Evolutionary conservation across 176 grass and related monocot species (phyloP).

Genomic region (Carex littledalei): DNA sequence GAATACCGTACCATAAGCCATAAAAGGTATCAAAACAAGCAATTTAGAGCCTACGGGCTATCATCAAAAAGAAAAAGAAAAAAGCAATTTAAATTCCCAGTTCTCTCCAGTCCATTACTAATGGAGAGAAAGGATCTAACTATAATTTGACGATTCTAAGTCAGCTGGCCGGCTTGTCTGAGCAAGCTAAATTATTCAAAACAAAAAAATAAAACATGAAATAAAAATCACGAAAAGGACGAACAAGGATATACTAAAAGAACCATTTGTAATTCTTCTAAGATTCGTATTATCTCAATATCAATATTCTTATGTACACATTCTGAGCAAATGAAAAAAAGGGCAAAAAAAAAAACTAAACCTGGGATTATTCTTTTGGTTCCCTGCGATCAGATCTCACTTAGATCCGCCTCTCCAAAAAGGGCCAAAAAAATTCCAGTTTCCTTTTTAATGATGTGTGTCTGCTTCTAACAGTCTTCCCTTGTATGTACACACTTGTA

Average conservation of each 20-base stretch:
- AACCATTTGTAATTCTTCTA: neutral
- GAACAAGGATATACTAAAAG: neutral
- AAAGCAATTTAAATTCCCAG: neutral
- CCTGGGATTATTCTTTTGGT: neutral
- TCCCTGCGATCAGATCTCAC: neutral
- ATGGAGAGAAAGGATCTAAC: neutral
- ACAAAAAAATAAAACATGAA: too few relatives aligned
- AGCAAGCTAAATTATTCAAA: neutral
- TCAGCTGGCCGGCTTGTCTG: neutral
- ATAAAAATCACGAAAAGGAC: neutral
- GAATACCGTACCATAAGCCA: neutral
- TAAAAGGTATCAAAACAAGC: neutral
- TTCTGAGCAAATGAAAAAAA: neutral
- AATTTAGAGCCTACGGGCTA: neutral
- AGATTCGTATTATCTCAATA: neutral
- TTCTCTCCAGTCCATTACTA: neutral
- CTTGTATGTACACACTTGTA: slow-evolving; percentile 32
- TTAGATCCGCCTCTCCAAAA: slow-evolving; percentile 9
- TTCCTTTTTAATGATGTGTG: neutral
- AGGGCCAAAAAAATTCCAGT: slow-evolving; percentile 9
- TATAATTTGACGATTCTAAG: neutral
- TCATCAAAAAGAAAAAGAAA: neutral
- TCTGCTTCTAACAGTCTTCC: neutral
- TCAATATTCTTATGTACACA: neutral
- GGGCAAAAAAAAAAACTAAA: neutral